Evolutionary conservation across 495 filamentous ascomycete genomes (phyloP).

Genomic region (Coniosporium apollinis): DNA sequence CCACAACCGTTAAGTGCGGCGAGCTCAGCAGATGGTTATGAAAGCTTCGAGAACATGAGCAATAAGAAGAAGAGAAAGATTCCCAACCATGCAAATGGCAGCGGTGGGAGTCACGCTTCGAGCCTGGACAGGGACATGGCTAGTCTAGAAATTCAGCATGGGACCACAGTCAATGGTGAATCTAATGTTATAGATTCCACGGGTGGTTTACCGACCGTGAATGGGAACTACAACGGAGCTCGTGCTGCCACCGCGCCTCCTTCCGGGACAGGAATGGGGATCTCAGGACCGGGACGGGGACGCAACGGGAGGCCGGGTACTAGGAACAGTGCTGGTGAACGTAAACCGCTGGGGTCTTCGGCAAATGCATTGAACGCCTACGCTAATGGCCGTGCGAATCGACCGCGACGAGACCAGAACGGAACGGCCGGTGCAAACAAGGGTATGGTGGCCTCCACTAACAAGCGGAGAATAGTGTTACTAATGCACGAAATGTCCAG

Average conservation of each 20-base stretch:
- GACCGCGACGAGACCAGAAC: neutral
- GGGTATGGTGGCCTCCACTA: neutral
- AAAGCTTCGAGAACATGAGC: slow-evolving; percentile 95
- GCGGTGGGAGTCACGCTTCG: slow-evolving; percentile 43
- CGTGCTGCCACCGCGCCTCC: slow-evolving; percentile 29
- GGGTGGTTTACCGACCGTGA: slow-evolving; percentile 12
- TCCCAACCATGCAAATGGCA: slow-evolving; percentile 70
- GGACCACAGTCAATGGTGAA: no score
- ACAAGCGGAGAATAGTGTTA: no score
- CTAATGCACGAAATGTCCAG: no score
- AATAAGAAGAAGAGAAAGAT: slow-evolving; percentile 99
- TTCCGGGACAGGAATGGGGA: slow-evolving; percentile 31
- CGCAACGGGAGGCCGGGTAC: slow-evolving; percentile 46
- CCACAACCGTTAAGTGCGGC: slow-evolving; percentile 21
- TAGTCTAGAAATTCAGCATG: slow-evolving; percentile 44
- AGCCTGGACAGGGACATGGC: slow-evolving; percentile 45
- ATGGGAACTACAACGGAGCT: slow-evolving; percentile 40
- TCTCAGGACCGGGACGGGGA: slow-evolving; percentile 66
- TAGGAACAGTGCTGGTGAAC: slow-evolving; percentile 32
- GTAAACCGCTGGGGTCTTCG: slow-evolving; percentile 46
- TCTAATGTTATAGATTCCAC: neutral
- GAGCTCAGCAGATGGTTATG: slow-evolving; percentile 63
- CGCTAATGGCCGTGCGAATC: slow-evolving; percentile 1
- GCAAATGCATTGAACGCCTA: slow-evolving; percentile 33
- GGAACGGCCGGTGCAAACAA: neutral